Conservation (phyloP, 768 basidiomycete genomes). For the Phlegmacium glaucopus region DNA sequence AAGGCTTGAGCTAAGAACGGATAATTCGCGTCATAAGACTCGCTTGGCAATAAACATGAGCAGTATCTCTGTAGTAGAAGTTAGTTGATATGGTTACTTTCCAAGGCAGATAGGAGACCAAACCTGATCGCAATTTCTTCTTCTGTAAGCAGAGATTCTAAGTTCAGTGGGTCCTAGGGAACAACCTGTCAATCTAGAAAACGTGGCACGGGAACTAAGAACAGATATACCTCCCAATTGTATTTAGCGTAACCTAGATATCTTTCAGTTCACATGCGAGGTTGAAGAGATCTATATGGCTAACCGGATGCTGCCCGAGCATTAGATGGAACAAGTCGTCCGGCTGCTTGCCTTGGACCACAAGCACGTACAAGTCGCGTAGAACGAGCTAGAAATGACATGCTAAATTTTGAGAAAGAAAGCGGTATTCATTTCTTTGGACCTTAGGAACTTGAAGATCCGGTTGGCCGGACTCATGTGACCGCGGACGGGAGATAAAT, state of each 20-base stretch:
- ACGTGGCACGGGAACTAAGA: not conserved
- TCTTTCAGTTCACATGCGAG: not conserved
- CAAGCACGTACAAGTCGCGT: constrained; percentile 6
- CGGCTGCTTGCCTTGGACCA: constrained; percentile 1
- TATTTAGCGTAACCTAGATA: constrained; percentile 36
- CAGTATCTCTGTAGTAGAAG: constrained; percentile 58
- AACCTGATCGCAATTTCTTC: constrained; percentile 90
- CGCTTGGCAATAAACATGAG: constrained; percentile 76
- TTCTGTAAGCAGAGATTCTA: constrained; percentile 79
- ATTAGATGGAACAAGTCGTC: constrained; percentile 3
- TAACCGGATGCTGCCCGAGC: constrained; percentile 28
- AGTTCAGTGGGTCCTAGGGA: constrained; percentile 73
- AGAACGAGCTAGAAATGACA: constrained; percentile 11
- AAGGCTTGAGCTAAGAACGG: not conserved
- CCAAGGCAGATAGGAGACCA: not conserved
- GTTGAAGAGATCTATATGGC: constrained; percentile 1
- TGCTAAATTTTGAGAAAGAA: not conserved
- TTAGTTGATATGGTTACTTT: constrained; percentile 3
- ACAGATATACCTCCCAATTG: constrained; percentile 39
- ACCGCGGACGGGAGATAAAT: too few relatives aligned
- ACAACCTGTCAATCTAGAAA: not conserved
- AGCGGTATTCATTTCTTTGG: not conserved
- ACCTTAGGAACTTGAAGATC: not conserved
- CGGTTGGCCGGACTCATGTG: too few relatives aligned
- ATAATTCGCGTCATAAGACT: too few relatives aligned